Percentiles rank a stretch among this genome's conserved stretches.
Evolutionary conservation across 2,329 filamentous ascomycete genomes (phyloP).

Genomic region (Xylaria sp.): DNA sequence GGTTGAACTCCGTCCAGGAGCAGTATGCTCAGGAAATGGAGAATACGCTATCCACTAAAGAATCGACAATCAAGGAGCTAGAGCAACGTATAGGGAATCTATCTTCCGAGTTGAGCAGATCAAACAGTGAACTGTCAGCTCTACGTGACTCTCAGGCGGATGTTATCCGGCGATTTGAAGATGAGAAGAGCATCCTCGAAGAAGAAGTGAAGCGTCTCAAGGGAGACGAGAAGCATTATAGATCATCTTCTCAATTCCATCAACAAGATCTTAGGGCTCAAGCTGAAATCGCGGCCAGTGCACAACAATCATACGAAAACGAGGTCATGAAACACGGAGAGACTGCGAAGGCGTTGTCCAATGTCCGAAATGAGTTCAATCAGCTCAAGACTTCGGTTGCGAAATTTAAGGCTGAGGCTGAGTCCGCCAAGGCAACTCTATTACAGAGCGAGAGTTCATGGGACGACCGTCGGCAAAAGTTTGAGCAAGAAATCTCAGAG

Average conservation of each 20-base stretch:
- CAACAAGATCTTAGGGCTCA: conserved; percentile 92
- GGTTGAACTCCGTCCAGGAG: conserved; percentile 79
- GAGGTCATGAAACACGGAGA: conserved; percentile 95
- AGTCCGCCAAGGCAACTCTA: conserved; percentile 81
- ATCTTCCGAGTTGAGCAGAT: conserved; percentile 77
- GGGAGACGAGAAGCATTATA: conserved; percentile 80
- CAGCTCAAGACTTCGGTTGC: conserved; percentile 80
- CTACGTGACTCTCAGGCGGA: conserved; percentile 84
- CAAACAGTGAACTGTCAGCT: conserved; percentile 81
- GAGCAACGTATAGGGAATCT: conserved; percentile 85
- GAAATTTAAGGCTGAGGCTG: conserved; percentile 77
- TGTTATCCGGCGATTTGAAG: conserved; percentile 70
- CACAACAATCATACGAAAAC: conserved; percentile 93
- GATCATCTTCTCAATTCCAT: conserved; percentile 80
- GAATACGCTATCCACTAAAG: conserved; percentile 74
- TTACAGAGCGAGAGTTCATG: conserved; percentile 85
- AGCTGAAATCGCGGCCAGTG: conserved; percentile 89
- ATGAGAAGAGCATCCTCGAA: conserved; percentile 81
- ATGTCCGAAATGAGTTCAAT: conserved; percentile 79
- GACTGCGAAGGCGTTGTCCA: conserved; percentile 84
- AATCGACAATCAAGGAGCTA: conserved; percentile 78
- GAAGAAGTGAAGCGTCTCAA: conserved; percentile 81
- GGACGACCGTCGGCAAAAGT: conserved; percentile 78
- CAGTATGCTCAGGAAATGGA: conserved; percentile 90
- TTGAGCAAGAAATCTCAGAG: conserved; percentile 84